Conservation (phyloP, 805 yeast species). For the Lipomyces sp. region DNA sequence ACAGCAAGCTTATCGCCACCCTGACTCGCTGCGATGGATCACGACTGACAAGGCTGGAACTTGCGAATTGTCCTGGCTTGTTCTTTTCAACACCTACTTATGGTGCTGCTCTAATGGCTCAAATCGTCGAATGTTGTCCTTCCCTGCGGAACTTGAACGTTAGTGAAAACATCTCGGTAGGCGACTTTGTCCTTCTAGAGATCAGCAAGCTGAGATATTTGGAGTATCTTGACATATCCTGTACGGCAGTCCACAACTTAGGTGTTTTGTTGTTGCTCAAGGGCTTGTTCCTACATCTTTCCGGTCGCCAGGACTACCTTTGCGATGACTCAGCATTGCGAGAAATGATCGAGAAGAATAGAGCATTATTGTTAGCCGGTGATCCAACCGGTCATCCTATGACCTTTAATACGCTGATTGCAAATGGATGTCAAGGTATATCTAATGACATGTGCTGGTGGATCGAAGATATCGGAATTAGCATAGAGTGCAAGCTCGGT, state of each 20-base stretch:
- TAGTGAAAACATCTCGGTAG: constrained; percentile 19
- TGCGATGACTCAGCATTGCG: not conserved
- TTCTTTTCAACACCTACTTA: constrained; percentile 13
- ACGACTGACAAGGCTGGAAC: constrained; percentile 11
- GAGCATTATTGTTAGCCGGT: not conserved
- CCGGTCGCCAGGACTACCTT: not conserved
- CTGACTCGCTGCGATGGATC: constrained; percentile 15
- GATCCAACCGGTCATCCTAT: not conserved
- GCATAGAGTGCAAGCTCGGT: constrained; percentile 4
- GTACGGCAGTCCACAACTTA: constrained; percentile 4
- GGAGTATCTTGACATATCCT: constrained; percentile 12
- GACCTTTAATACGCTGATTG: not conserved
- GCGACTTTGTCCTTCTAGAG: constrained; percentile 9
- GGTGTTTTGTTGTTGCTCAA: constrained; percentile 16
- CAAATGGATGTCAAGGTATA: constrained; percentile 6
- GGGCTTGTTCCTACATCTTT: not conserved
- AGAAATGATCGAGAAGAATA: not conserved
- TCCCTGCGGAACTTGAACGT: constrained; percentile 9
- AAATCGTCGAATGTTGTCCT: constrained; percentile 19
- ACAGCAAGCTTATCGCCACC: constrained; percentile 16
- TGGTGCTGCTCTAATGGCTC: constrained; percentile 15
- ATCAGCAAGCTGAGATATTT: not conserved
- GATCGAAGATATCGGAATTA: not conserved
- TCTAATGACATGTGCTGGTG: constrained; percentile 12
- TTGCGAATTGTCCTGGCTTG: constrained; percentile 18